A percentile compares a stretch with the other conserved stretches of the same genome.
Conservation (phyloP, 805 yeast genomes). For the Candida xiaguanensis region DNA sequence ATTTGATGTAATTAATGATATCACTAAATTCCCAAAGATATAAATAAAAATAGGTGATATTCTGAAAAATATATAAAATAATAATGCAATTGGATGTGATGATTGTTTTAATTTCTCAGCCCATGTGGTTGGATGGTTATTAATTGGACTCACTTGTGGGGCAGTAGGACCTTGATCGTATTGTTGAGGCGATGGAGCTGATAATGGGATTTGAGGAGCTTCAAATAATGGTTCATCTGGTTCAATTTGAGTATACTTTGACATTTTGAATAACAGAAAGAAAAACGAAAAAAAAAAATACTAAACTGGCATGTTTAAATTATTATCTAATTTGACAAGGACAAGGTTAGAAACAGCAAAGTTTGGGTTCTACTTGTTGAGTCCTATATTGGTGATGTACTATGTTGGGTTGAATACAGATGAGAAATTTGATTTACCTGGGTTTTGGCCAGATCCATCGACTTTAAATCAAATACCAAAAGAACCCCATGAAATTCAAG, state of each 20-base stretch:
- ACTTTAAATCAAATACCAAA: conserved; percentile 89
- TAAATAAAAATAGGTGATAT: conserved; percentile 62
- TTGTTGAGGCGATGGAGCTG: conserved; percentile 8
- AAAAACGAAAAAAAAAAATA: not conserved
- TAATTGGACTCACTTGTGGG: conserved; percentile 4
- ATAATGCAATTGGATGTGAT: conserved; percentile 77
- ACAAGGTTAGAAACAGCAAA: conserved; percentile 43
- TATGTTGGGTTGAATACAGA: conserved; percentile 91
- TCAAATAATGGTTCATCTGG: conserved; percentile 6
- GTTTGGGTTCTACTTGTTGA: conserved; percentile 79
- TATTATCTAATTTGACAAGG: conserved; percentile 35
- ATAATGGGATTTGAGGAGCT: conserved; percentile 5
- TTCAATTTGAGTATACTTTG: conserved; percentile 27
- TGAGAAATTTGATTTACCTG: conserved; percentile 82
- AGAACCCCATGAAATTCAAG: conserved; percentile 87
- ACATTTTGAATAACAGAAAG: not conserved
- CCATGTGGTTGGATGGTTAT: conserved; percentile 11
- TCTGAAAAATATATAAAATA: conserved; percentile 61
- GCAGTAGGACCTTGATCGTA: conserved; percentile 3
- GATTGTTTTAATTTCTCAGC: conserved; percentile 51
- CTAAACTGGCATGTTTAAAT: conserved; percentile 19
- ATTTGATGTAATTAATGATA: conserved; percentile 35
- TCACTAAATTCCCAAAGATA: conserved; percentile 66
- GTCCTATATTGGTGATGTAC: conserved; percentile 91
- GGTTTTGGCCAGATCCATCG: conserved; percentile 96